Base-by-base conservation (phyloP, 345 rosid species). In the Microcos paniculata region DNA sequence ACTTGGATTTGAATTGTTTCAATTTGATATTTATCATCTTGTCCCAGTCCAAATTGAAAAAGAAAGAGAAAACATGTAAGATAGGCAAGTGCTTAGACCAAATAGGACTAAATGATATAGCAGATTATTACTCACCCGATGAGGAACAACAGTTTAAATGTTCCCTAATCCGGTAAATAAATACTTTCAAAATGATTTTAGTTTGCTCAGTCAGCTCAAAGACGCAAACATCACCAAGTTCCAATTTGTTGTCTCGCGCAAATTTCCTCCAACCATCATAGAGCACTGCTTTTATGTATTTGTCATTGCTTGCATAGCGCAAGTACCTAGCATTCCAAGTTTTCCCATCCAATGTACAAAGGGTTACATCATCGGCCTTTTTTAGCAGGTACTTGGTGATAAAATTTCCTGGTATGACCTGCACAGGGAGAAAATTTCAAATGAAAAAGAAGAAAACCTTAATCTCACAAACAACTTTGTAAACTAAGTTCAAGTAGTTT, bases 201-300 rank as follows among this genome's bases (percentile, higher is more conserved):
- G 55, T 42, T 30, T 43, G 19, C 4, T 31, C 11, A 18, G 42
- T 42, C 66, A 73, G 28, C 57, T 73, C 73, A 43, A 68, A 68
- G 24, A 76, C 46, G 46, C 79, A 76, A 43, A 31, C 24, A 19
- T 69, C 74, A 19, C 67, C 67, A 11, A 8, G 57, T 42, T 76
- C 15, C 68, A 76, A 21, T 11, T 57, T 28, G 40, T 76, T 76
- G 28, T 68, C 74, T 26, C 1, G 13, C 19, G 42, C 62, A 16
- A 76, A 76, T 42, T 11, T 3, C 12, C 19, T 45, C 79, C 79
- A 76, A 57, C 73, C 79, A 30, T 38, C 8, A 28, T 11, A 46
- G 52, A 76, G 18, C 2, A 12, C 1, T 28, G 35, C 56, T 26
- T 26, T 61, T 4, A 30, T 16, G 42, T 68, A 68, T 31, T 28